A percentile compares a stretch with the other conserved stretches of the same genome.
Evolutionary conservation across 2,329 filamentous ascomycete species (phyloP).

Genomic region (Tolypocladium amazonense): DNA sequence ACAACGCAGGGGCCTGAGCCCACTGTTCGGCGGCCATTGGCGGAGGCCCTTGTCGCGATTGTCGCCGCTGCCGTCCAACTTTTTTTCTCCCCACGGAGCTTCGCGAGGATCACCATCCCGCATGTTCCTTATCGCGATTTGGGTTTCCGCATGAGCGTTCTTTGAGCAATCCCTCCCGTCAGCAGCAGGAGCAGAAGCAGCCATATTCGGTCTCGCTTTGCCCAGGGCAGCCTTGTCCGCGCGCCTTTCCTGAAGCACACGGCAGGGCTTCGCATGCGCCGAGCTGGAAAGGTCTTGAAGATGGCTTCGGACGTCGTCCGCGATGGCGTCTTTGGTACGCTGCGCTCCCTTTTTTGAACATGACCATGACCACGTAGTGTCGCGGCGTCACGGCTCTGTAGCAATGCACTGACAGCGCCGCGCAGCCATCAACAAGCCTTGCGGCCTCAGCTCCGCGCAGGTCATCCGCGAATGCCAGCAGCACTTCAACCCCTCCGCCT

Average conservation of each 20-base stretch:
- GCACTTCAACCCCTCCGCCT: slow-evolving; percentile 68
- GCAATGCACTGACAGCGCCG: slow-evolving; percentile 1
- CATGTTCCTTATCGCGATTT: not conserved
- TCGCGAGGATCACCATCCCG: not conserved
- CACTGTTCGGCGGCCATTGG: not conserved
- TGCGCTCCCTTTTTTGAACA: slow-evolving; percentile 8
- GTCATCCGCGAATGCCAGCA: slow-evolving; percentile 80
- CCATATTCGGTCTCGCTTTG: no score
- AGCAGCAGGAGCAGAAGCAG: not conserved
- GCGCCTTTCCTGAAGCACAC: not conserved
- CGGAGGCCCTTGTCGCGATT: not conserved
- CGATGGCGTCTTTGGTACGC: slow-evolving; percentile 47
- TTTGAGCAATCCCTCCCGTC: not conserved
- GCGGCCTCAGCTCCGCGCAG: slow-evolving; percentile 77
- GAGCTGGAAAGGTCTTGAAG: slow-evolving; percentile 23
- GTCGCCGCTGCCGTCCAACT: not conserved
- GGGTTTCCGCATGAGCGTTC: not conserved
- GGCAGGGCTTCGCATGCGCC: slow-evolving; percentile 18
- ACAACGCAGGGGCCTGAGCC: not conserved
- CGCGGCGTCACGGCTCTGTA: not conserved
- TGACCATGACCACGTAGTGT: not conserved
- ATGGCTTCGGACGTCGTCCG: slow-evolving; percentile 44
- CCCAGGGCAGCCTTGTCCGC: not conserved
- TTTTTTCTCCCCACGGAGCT: not conserved
- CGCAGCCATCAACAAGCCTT: slow-evolving; percentile 84